These are phyloP conservation scores for Nephelium lappaceum DNA, from an alignment of 345 rosid species.

Conservation along the genomic window DNA sequence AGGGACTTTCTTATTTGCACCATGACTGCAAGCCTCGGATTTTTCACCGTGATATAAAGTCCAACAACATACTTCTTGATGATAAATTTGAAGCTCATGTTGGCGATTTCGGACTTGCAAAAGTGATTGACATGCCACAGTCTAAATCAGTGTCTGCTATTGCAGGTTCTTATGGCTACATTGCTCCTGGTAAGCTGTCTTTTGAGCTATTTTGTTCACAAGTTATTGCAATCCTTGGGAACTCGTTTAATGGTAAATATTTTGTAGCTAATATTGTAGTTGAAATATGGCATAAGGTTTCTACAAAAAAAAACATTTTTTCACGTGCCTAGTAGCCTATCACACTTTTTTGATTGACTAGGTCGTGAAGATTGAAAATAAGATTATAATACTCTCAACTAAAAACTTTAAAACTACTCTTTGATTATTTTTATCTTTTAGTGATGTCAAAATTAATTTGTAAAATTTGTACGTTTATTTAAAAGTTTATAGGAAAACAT, in stretches of 20 bases:
- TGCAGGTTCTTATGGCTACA: slow-evolving; percentile 97
- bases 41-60: slow-evolving; percentile 89
- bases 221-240: neutral
- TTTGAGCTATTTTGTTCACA: slow-evolving; percentile 4
- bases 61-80: slow-evolving; percentile 81
- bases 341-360: neutral
- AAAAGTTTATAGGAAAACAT: no score
- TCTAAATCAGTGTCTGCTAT: slow-evolving; percentile 93
- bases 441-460: no score
- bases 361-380: no score
- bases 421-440: no score
- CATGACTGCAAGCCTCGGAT: slow-evolving; percentile 90
- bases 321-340: neutral
- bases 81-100: slow-evolving; percentile 85
- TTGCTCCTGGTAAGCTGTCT: slow-evolving; percentile 72
- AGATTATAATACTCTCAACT: no score
- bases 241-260: neutral
- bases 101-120: slow-evolving; percentile 92
- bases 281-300: neutral
- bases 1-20: slow-evolving; percentile 83
- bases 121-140: slow-evolving; percentile 86
- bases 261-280: neutral
- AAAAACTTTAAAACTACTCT: no score
- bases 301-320: neutral
- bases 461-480: no score